Evolutionary conservation across 2,329 filamentous ascomycete genomes (phyloP).

Genomic region (Cladophialophora chaetospira): DNA sequence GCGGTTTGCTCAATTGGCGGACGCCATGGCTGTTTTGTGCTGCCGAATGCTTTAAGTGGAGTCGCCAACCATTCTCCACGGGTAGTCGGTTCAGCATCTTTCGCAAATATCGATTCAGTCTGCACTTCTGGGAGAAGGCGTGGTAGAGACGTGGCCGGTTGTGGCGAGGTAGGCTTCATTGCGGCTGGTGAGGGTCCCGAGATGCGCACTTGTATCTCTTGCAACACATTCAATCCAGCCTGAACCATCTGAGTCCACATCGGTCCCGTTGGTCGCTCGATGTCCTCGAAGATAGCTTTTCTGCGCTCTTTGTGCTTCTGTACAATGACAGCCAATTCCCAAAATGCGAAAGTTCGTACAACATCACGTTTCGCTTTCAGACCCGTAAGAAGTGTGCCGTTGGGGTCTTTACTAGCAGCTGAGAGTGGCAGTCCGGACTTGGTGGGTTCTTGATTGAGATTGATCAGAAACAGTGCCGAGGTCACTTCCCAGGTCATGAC

Average conservation of each 20-base stretch:
- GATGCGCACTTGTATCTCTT: slow-evolving; percentile 67
- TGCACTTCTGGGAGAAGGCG: slow-evolving; percentile 53
- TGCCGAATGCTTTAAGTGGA: slow-evolving; percentile 26
- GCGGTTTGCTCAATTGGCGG: slow-evolving; percentile 43
- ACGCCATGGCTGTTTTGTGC: slow-evolving; percentile 41
- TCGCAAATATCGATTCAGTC: slow-evolving; percentile 23
- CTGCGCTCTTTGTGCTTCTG: slow-evolving; percentile 73
- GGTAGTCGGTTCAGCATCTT: slow-evolving; percentile 12
- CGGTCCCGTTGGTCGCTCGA: slow-evolving; percentile 76
- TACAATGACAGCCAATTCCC: slow-evolving; percentile 83
- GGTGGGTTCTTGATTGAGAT: slow-evolving; percentile 76
- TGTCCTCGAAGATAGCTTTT: slow-evolving; percentile 80
- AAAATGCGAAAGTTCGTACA: slow-evolving; percentile 81
- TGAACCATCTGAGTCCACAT: slow-evolving; percentile 78
- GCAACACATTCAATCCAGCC: slow-evolving; percentile 69
- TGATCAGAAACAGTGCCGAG: slow-evolving; percentile 77
- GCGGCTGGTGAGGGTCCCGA: slow-evolving; percentile 42
- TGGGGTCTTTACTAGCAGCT: slow-evolving; percentile 83
- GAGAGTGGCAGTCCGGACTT: slow-evolving; percentile 86
- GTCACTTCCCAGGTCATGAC: slow-evolving; percentile 73
- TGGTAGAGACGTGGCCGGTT: slow-evolving; percentile 50
- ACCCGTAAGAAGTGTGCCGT: slow-evolving; percentile 82
- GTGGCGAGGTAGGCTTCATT: slow-evolving; percentile 46
- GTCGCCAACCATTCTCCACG: slow-evolving; percentile 11
- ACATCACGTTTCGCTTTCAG: slow-evolving; percentile 80